phyloP scores from a whole-genome alignment of 2,329 filamentous ascomycete genomes.

The Ophiostoma quercus region DNA sequence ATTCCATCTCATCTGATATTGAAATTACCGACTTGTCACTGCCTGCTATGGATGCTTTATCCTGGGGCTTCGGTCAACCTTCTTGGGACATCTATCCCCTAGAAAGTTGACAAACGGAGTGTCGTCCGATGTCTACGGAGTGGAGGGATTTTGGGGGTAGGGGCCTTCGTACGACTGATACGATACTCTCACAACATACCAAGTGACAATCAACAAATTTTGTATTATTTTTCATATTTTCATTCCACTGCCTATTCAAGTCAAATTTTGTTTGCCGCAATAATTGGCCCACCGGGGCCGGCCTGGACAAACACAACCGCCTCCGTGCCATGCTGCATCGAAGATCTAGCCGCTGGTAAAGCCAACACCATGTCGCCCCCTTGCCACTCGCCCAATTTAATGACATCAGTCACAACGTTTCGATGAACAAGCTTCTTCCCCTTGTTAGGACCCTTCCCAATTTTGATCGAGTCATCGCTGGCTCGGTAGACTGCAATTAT shows the following conservation, averaged over 20 bases:
- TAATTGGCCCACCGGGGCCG: background rate
- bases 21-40: background rate
- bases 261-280: background rate
- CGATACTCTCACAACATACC: no score
- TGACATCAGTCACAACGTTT: conserved; percentile 33
- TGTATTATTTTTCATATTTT: background rate
- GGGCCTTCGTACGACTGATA: no score
- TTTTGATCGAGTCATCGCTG: conserved; percentile 28
- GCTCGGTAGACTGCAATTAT: background rate
- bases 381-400: conserved; percentile 36
- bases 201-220: background rate
- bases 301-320: conserved; percentile 2
- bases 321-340: background rate
- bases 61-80: background rate
- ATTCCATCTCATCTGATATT: conserved; percentile 2
- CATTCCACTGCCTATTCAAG: background rate
- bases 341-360: conserved; percentile 29
- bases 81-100: background rate
- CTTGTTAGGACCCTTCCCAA: conserved; percentile 35
- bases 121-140: background rate
- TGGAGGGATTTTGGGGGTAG: background rate
- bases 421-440: conserved; percentile 35
- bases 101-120: background rate
- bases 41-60: background rate
- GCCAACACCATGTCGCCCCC: conserved; percentile 30